phyloP scores from a whole-genome alignment of 1,284 basidiomycete species.

The Violaceomyces palustris region DNA sequence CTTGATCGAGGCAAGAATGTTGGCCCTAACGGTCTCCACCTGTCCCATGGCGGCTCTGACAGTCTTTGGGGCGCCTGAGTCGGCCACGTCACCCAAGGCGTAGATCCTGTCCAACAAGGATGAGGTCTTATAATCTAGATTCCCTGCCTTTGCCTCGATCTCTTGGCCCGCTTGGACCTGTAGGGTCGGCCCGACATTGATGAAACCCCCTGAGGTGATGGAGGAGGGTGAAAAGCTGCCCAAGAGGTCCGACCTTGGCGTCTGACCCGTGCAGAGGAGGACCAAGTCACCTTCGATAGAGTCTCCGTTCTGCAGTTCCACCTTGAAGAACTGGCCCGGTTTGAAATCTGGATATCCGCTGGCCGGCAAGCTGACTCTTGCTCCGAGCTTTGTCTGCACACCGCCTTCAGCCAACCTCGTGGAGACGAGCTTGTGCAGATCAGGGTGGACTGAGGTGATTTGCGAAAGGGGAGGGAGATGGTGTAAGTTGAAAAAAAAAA shows the following conservation, averaged over 20 bases:
- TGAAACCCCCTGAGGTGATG: constrained; percentile 12
- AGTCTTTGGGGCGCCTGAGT: constrained; percentile 21
- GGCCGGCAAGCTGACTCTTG: constrained; percentile 9
- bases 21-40: constrained; percentile 15
- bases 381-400: constrained; percentile 4
- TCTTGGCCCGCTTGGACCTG: constrained; percentile 7
- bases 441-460: constrained; percentile 8
- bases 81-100: constrained; percentile 20
- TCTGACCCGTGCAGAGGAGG: constrained; percentile 32
- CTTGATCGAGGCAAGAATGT: constrained; percentile 15
- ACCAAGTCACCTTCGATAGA: constrained; percentile 15
- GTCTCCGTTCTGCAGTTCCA: constrained; percentile 10
- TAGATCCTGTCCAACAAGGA: constrained; percentile 6
- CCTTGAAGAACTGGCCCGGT: constrained; percentile 4
- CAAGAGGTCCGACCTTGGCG: constrained; percentile 15
- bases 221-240: constrained; percentile 6
- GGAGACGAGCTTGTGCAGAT: constrained; percentile 12
- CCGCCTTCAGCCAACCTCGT: constrained; percentile 5
- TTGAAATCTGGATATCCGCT: constrained; percentile 6
- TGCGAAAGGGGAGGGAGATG: not conserved
- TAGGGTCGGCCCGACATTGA: constrained; percentile 21
- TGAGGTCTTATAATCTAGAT: too few species aligned
- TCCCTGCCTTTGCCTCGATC: not conserved
- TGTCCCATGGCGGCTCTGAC: constrained; percentile 20
- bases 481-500: too few species aligned